Evolutionary conservation across 805 yeast species (phyloP).

Genomic region (Zygosaccharomyces pseudorouxii): DNA sequence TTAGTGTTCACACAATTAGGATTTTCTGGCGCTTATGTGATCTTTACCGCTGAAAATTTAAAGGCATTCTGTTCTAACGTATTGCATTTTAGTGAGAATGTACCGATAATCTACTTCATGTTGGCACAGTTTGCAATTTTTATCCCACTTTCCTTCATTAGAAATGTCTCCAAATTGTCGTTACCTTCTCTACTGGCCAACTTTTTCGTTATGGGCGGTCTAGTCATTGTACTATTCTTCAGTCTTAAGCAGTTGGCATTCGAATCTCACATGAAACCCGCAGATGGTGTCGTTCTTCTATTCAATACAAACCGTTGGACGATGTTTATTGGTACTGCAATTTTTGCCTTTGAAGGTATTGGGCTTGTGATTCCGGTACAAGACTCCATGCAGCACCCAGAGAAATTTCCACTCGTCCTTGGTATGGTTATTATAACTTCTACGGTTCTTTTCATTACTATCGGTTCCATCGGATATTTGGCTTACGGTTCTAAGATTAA

Average conservation of each 20-base stretch:
- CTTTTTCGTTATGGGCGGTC: constrained; percentile 60
- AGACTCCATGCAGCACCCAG: constrained; percentile 74
- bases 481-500: constrained; percentile 62
- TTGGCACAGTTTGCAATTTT: constrained; percentile 52
- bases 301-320: constrained; percentile 61
- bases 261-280: constrained; percentile 40
- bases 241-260: constrained; percentile 36
- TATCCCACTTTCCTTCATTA: constrained; percentile 63
- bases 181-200: constrained; percentile 70
- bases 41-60: constrained; percentile 70
- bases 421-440: constrained; percentile 58
- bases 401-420: constrained; percentile 63
- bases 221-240: constrained; percentile 58
- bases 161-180: constrained; percentile 74
- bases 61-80: constrained; percentile 56
- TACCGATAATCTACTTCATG: constrained; percentile 45
- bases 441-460: constrained; percentile 53
- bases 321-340: constrained; percentile 75
- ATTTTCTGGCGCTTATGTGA: constrained; percentile 75
- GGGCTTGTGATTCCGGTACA: constrained; percentile 79
- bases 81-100: constrained; percentile 30
- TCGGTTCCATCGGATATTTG: constrained; percentile 65
- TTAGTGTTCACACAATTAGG: constrained; percentile 72
- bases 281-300: constrained; percentile 44
- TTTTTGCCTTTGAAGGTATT: constrained; percentile 85